Evolutionary conservation across 2,329 filamentous ascomycete genomes (phyloP).

Genomic region (Claviceps sp.): DNA sequence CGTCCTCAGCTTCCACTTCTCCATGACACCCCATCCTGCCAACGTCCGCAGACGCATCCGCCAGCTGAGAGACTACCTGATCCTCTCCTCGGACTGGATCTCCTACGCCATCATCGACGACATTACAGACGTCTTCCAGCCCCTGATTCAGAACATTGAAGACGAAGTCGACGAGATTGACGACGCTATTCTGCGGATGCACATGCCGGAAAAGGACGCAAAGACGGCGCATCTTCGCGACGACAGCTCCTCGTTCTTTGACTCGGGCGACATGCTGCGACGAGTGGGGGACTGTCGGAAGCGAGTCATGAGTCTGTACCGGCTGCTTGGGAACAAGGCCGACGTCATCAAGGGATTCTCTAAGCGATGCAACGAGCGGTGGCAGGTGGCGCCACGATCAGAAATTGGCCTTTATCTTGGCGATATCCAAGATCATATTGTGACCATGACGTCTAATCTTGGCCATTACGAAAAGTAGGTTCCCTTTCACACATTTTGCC

Average conservation of each 20-base stretch:
- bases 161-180: conserved; percentile 96
- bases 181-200: conserved; percentile 73
- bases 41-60: conserved; percentile 90
- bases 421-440: conserved; percentile 97
- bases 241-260: conserved; percentile 28
- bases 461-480: conserved; percentile 90
- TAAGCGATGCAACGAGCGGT: conserved; percentile 95
- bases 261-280: conserved; percentile 69
- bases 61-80: conserved; percentile 85
- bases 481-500: background rate
- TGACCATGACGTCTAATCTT: conserved; percentile 96
- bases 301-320: conserved; percentile 92
- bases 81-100: conserved; percentile 92
- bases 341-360: conserved; percentile 99
- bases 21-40: conserved; percentile 87
- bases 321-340: conserved; percentile 88
- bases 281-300: conserved; percentile 90
- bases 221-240: conserved; percentile 34
- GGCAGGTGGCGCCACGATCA: conserved; percentile 86
- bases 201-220: conserved; percentile 41
- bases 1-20: conserved; percentile 92
- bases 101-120: conserved; percentile 97
- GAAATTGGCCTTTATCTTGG: conserved; percentile 97
- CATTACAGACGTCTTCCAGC: conserved; percentile 91
- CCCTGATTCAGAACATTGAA: conserved; percentile 84